Evolutionary conservation across 352 stramenopile genomes (phyloP).

Genomic region (Phytophthora pseudosyringae): DNA sequence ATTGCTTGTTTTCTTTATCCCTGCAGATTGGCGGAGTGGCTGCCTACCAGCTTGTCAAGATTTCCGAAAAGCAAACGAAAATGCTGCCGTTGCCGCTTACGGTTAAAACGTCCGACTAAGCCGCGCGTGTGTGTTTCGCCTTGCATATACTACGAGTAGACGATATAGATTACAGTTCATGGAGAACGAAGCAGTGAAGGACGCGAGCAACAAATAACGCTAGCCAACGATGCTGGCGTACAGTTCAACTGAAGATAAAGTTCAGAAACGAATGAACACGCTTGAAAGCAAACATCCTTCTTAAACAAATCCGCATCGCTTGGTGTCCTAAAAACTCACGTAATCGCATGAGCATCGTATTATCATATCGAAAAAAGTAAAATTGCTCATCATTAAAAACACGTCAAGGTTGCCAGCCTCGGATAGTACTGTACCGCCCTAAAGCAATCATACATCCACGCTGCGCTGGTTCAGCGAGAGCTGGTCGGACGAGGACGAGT

Average conservation of each 20-base stretch:
- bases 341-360: too few relatives aligned
- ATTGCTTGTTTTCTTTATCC: conserved; percentile 1
- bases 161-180: conserved; percentile 38
- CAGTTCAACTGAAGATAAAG: conserved; percentile 33
- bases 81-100: conserved; percentile 57
- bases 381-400: conserved; percentile 39
- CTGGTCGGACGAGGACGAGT: conserved; percentile 54
- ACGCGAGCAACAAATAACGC: conserved; percentile 22
- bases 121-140: conserved; percentile 6
- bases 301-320: too few relatives aligned
- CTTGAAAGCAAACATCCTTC: background rate
- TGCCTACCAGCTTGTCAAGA: conserved; percentile 83
- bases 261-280: conserved; percentile 30
- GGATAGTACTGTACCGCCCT: conserved; percentile 12
- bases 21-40: conserved; percentile 70
- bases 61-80: conserved; percentile 57
- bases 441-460: conserved; percentile 66
- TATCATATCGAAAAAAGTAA: conserved; percentile 20
- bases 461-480: conserved; percentile 80
- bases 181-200: conserved; percentile 24
- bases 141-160: conserved; percentile 36
- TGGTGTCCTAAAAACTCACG: too few relatives aligned
- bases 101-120: conserved; percentile 47
- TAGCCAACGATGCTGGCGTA: conserved; percentile 19
- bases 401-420: conserved; percentile 19